Conservation (phyloP, 345 rosid species). For the Lumnitzera racemosa region DNA sequence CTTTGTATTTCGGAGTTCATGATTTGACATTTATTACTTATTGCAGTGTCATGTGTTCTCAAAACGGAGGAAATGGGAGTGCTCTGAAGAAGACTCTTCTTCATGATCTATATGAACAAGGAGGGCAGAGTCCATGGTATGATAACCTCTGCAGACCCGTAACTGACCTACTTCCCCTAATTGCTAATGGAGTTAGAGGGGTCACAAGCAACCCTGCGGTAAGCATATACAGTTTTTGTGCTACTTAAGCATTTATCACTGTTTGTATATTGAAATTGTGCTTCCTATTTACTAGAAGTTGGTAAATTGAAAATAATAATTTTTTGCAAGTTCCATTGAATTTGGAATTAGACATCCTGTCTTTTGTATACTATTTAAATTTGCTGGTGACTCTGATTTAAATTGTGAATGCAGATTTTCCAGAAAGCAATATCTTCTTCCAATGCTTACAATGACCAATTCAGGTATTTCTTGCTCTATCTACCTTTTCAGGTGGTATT, state of each 20-base stretch:
- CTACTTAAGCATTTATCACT: not conserved
- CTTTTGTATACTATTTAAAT: not conserved
- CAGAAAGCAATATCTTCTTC: slow-evolving; percentile 97
- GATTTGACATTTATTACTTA: not conserved
- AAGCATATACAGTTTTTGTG: slow-evolving; percentile 6
- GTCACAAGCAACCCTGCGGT: slow-evolving; percentile 99
- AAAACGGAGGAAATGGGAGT: slow-evolving; percentile 50
- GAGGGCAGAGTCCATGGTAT: slow-evolving; percentile 99
- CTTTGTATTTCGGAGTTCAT: too few species aligned
- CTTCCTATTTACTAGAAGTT: not conserved
- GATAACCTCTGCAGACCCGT: slow-evolving; percentile 97
- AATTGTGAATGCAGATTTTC: slow-evolving; percentile 64
- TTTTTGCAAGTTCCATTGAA: not conserved
- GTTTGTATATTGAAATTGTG: not conserved
- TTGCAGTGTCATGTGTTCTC: slow-evolving; percentile 69
- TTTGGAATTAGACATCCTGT: too few species aligned
- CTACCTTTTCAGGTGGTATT: not conserved
- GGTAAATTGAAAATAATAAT: too few species aligned
- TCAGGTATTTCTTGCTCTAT: slow-evolving; percentile 42
- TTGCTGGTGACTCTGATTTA: slow-evolving; percentile 4
- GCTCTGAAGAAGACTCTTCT: slow-evolving; percentile 57
- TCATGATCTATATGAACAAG: slow-evolving; percentile 83
- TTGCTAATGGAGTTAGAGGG: slow-evolving; percentile 89
- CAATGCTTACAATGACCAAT: slow-evolving; percentile 91
- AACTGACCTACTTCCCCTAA: slow-evolving; percentile 76